Evolutionary conservation across 306 rosid species (phyloP).

Genomic region (Fragaria nilgerrensis): DNA sequence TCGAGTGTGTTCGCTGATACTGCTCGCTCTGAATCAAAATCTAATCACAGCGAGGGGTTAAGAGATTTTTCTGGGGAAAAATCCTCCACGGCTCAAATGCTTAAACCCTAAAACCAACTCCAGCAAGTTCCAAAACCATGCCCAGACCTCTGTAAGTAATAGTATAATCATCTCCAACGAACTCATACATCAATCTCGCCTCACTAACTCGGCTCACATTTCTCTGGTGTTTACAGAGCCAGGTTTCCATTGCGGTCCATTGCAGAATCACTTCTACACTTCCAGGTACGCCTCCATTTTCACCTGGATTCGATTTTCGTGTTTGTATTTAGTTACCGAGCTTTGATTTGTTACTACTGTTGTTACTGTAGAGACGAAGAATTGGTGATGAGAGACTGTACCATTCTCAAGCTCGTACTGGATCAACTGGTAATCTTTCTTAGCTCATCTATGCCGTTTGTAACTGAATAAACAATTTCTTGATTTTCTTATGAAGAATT

Average conservation of each 20-base stretch:
- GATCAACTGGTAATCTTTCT: slow-evolving; percentile 19
- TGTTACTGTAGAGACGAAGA: slow-evolving; percentile 19
- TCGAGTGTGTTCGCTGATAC: background rate
- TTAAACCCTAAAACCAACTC: background rate
- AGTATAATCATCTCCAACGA: background rate
- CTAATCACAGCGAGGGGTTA: background rate
- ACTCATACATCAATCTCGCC: background rate
- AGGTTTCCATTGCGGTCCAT: slow-evolving; percentile 36
- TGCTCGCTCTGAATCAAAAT: too few relatives aligned
- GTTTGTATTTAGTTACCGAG: background rate
- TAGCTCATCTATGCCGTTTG: background rate
- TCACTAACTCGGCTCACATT: background rate
- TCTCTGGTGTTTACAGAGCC: slow-evolving; percentile 26
- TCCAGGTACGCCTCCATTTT: slow-evolving; percentile 27
- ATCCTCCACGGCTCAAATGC: background rate
- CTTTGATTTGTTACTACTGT: background rate
- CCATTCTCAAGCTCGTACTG: slow-evolving; percentile 11
- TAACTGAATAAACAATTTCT: background rate
- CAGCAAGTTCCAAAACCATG: slow-evolving; percentile 14
- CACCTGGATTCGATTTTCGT: too few relatives aligned
- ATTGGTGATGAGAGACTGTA: slow-evolving; percentile 12
- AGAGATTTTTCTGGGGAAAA: background rate
- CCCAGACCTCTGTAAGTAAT: slow-evolving; percentile 26
- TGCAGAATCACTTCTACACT: slow-evolving; percentile 22
- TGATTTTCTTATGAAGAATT: background rate